Conservation (phyloP, 352 stramenopile genomes). For the Elongisporangium anandrum region DNA sequence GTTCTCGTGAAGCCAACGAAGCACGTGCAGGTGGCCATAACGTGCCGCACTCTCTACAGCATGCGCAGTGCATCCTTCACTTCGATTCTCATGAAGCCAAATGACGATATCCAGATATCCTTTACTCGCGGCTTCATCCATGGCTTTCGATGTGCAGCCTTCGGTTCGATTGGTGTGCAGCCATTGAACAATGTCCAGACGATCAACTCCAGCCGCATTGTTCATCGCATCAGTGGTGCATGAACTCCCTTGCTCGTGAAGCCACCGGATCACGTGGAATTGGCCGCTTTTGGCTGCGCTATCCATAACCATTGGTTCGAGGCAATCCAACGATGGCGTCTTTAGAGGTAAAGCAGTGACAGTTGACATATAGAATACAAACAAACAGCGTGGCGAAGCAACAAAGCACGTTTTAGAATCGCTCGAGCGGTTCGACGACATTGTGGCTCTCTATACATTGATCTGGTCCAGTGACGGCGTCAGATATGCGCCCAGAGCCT, state of each 20-base stretch:
- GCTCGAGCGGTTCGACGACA: constrained; percentile 1
- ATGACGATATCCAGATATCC: constrained; percentile 17
- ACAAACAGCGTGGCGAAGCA: constrained; percentile 1
- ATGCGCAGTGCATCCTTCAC: constrained; percentile 17
- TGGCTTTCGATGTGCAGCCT: constrained; percentile 22
- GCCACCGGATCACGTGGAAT: not conserved
- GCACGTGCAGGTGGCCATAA: constrained; percentile 17
- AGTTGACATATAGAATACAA: constrained; percentile 3
- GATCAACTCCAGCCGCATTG: not conserved
- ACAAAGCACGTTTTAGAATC: constrained; percentile 2
- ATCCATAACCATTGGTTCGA: not conserved
- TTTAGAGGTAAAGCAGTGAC: too few species aligned
- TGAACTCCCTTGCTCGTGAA: not conserved
- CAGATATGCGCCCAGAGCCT: constrained; percentile 58
- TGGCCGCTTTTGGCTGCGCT: not conserved
- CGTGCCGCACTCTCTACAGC: constrained; percentile 22
- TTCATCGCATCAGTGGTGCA: not conserved
- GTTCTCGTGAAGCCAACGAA: constrained; percentile 16
- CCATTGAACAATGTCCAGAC: too few species aligned
- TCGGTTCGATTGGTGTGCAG: constrained; percentile 12
- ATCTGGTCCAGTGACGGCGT: constrained; percentile 66
- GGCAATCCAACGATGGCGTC: too few species aligned
- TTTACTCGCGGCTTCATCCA: constrained; percentile 21
- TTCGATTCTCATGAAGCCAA: constrained; percentile 22
- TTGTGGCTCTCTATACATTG: constrained; percentile 34